These are phyloP conservation scores for Nicotiana tabacum DNA, from an alignment of 257 asterid species.

Conservation along the genomic window DNA sequence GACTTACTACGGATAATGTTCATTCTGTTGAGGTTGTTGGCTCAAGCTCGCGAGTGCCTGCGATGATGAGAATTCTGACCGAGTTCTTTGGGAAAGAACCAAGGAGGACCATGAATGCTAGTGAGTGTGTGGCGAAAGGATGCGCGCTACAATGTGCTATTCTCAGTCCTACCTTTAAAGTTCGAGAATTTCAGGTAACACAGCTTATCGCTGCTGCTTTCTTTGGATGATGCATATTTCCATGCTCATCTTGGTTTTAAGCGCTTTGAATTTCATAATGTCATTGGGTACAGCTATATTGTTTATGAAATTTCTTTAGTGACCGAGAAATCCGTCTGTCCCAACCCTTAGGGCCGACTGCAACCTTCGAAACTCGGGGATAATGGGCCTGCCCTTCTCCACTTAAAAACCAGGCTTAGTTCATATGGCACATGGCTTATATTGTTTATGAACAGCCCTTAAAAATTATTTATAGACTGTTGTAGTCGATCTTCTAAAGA, in stretches of 20 bases:
- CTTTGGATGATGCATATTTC: not conserved
- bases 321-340: too few species aligned
- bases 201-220: not conserved
- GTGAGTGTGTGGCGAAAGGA: constrained; percentile 96
- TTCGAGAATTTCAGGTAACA: constrained; percentile 80
- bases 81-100: constrained; percentile 93
- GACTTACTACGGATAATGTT: constrained; percentile 49
- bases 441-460: too few species aligned
- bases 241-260: not conserved
- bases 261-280: not conserved
- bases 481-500: too few species aligned
- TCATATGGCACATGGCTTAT: too few species aligned
- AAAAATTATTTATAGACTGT: too few species aligned
- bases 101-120: constrained; percentile 97
- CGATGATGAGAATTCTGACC: constrained; percentile 64
- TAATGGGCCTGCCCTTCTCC: too few species aligned
- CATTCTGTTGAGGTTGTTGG: constrained; percentile 91
- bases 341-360: too few species aligned
- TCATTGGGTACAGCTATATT: not conserved
- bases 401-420: too few species aligned
- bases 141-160: constrained; percentile 86
- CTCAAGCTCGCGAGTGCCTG: constrained; percentile 93
- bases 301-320: too few species aligned
- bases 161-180: constrained; percentile 91
- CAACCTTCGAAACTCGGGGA: too few species aligned